These are phyloP conservation scores for Pseudozyma thailandica DNA, from an alignment of 1,284 basidiomycete genomes.

Conservation along the genomic window DNA sequence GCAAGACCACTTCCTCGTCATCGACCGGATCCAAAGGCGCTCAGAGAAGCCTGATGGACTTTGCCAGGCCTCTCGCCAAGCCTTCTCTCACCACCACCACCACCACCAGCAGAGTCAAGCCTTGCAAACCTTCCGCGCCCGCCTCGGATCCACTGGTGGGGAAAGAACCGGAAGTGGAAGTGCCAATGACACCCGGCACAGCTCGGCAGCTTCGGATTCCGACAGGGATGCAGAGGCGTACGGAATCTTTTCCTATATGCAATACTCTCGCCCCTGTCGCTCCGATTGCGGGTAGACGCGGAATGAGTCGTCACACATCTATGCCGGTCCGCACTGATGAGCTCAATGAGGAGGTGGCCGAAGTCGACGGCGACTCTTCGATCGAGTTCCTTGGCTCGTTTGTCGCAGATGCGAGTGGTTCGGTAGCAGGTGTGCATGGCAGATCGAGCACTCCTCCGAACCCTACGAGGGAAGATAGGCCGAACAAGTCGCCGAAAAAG, in stretches of 20 bases:
- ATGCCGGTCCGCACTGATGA: background rate
- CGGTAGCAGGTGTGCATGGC: background rate
- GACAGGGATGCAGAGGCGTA: constrained; percentile 19
- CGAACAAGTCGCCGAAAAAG: constrained; percentile 20
- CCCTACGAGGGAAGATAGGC: background rate
- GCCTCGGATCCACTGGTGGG: background rate
- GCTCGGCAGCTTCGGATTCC: constrained; percentile 14
- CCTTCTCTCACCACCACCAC: background rate
- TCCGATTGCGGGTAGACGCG: background rate
- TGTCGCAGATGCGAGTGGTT: background rate
- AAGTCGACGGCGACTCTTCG: constrained; percentile 17
- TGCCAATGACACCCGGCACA: constrained; percentile 4
- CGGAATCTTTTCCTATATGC: constrained; percentile 18
- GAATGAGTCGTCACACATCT: background rate
- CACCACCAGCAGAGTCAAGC: background rate
- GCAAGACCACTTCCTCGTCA: background rate
- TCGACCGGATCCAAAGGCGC: background rate
- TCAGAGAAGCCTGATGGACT: constrained; percentile 2
- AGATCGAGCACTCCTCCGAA: constrained; percentile 4
- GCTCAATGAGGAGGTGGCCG: background rate
- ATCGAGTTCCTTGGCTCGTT: constrained; percentile 35
- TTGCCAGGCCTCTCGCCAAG: constrained; percentile 15
- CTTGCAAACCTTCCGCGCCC: background rate
- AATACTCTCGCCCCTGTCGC: background rate
- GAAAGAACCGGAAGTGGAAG: background rate